Base-by-base conservation (phyloP, 2,329 filamentous ascomycete genomes). In the Botryosphaeria dothidea region DNA sequence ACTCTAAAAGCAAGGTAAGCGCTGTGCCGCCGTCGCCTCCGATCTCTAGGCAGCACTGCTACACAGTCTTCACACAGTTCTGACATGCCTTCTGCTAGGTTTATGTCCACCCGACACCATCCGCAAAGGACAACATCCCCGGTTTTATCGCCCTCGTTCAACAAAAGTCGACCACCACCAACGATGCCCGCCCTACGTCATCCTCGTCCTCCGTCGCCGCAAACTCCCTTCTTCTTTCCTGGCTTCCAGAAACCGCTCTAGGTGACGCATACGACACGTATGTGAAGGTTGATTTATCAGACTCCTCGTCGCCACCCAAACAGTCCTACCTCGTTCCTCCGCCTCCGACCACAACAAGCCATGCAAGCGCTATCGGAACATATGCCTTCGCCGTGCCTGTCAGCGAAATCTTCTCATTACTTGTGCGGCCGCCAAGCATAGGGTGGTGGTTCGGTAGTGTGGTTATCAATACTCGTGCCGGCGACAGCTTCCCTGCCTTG, bases 361-460 rank as follows among this genome's bases (percentile, higher is more conserved):
- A 93, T 74, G 84, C 85, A 66, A 86, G 86, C 49, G 86, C 90
- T 0, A 81, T 88, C 56, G 93, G 93, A 3, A 87, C 90, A 54
- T 97, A 97, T 75, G 88, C 95, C 1, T 99, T 99, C 74, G 93
- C 94, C 1, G 86, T 99, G 5, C 95, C 95, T 1, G 86, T 98
- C 31, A 92, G 88, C 69, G 91, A 94, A 68, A 90, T 99, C 67
- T 99, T 96, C 79, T 96, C 92, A 29, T 84, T 99, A 4, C 84
- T 97, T 7, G 89, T 99, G 43, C 88, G 95, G 1, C 94, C 94
- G 3, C 96, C 95, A 4, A 97, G 92, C 75, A 80, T 97, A 7
- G 96, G 95, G 17, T 99, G 95, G 96, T 99, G 95, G 95, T 97
- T 96, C 76, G 95, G 95, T 36, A 97, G 93, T 68, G 80, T 99